These are phyloP conservation scores for Falciphora oryzae DNA, from an alignment of 2,329 filamentous ascomycete genomes.

Conservation along the genomic window DNA sequence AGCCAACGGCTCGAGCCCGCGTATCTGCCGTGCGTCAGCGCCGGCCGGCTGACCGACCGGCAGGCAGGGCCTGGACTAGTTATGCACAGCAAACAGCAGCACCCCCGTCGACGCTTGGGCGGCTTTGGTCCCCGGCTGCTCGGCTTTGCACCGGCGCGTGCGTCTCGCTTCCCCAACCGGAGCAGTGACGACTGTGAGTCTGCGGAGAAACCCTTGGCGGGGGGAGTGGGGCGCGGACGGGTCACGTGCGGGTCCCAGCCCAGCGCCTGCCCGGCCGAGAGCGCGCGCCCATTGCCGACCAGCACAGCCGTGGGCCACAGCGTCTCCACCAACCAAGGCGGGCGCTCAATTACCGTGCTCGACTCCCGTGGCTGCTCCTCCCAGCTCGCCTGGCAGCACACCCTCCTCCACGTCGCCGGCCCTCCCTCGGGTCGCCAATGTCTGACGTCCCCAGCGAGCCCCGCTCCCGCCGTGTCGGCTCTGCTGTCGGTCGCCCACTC, in stretches of 20 bases:
- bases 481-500: neutral
- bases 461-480: neutral
- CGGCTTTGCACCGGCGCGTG: too few relatives aligned
- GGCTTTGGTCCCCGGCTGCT: too few relatives aligned
- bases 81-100: too few relatives aligned
- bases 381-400: neutral
- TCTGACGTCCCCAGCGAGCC: neutral
- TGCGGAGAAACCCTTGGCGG: neutral
- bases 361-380: constrained; percentile 2
- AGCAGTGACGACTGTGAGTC: neutral
- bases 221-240: neutral
- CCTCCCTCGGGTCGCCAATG: neutral
- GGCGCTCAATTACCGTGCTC: constrained; percentile 4
- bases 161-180: neutral
- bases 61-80: too few relatives aligned
- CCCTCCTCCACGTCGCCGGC: neutral
- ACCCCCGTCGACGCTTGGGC: too few relatives aligned
- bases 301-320: constrained; percentile 3
- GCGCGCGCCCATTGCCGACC: constrained; percentile 3
- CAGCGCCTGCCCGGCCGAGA: neutral
- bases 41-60: too few relatives aligned
- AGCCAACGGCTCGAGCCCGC: neutral
- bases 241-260: neutral
- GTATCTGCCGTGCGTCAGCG: neutral
- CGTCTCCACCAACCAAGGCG: neutral